phyloP scores from a whole-genome alignment of 306 rosid genomes.

The Macrotyloma uniflorum region DNA sequence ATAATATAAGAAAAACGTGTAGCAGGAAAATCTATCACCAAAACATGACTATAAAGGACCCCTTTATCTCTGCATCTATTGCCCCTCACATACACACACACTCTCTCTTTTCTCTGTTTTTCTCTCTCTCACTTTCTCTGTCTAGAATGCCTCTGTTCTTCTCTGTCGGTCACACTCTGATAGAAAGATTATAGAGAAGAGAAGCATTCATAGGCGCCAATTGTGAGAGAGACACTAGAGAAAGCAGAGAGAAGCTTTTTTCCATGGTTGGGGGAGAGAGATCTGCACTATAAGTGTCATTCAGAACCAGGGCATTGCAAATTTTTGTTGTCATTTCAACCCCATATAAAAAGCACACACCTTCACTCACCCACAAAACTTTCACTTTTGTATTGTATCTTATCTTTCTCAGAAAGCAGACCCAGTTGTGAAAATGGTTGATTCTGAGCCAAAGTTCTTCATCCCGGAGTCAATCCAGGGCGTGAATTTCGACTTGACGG shows the following conservation, averaged over 20 bases:
- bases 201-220: slow-evolving; percentile 41
- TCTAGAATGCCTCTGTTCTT: slow-evolving; percentile 44
- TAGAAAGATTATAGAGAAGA: slow-evolving; percentile 31
- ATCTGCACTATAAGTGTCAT: slow-evolving; percentile 17
- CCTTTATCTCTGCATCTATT: slow-evolving; percentile 36
- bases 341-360: slow-evolving; percentile 12
- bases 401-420: too few relatives aligned
- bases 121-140: slow-evolving; percentile 31
- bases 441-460: slow-evolving; percentile 49
- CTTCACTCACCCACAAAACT: background rate
- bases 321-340: background rate
- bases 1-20: background rate
- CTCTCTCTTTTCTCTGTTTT: background rate
- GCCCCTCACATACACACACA: slow-evolving; percentile 21
- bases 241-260: background rate
- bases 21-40: slow-evolving; percentile 34
- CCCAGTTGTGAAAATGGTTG: slow-evolving; percentile 50
- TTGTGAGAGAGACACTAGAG: slow-evolving; percentile 13
- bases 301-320: background rate
- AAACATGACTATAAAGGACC: slow-evolving; percentile 64
- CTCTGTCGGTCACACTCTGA: slow-evolving; percentile 42
- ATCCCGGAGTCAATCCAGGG: slow-evolving; percentile 69
- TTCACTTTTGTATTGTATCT: background rate
- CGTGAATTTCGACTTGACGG: slow-evolving; percentile 57
- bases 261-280: slow-evolving; percentile 32